Evolutionary conservation across 2,329 filamentous ascomycete species (phyloP).

Genomic region (Aspergillus aculeatus): DNA sequence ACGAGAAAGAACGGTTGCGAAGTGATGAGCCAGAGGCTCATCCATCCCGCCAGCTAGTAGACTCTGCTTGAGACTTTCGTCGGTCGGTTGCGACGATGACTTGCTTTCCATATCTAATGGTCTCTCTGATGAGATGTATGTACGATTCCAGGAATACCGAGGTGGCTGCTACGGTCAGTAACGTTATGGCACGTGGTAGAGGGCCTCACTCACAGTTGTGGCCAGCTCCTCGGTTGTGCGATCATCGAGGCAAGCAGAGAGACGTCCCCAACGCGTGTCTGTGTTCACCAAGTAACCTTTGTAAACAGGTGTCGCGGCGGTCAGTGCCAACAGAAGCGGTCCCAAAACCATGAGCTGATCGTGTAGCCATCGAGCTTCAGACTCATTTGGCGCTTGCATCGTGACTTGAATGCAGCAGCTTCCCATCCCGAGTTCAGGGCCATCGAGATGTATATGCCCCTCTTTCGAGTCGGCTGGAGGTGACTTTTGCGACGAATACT

Average conservation of each 20-base stretch:
- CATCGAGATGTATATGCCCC: slow-evolving; percentile 14
- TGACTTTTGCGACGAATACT: background rate
- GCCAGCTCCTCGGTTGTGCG: slow-evolving; percentile 7
- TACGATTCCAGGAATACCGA: slow-evolving; percentile 36
- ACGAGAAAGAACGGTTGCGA: slow-evolving; percentile 14
- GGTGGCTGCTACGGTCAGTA: background rate
- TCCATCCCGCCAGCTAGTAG: slow-evolving; percentile 23
- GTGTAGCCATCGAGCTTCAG: slow-evolving; percentile 19
- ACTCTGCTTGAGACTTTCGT: slow-evolving; percentile 9
- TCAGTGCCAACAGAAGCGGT: slow-evolving; percentile 20
- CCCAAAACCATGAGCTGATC: slow-evolving; percentile 20
- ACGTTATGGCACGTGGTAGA: background rate
- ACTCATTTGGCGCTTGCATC: slow-evolving; percentile 17
- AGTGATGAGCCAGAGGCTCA: slow-evolving; percentile 17
- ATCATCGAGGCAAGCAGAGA: slow-evolving; percentile 16
- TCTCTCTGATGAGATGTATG: slow-evolving; percentile 79
- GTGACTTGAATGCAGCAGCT: slow-evolving; percentile 21
- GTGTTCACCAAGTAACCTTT: slow-evolving; percentile 21
- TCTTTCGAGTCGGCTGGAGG: slow-evolving; percentile 1
- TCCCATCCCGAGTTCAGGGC: slow-evolving; percentile 13
- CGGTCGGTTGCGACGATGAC: background rate
- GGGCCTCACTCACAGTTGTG: background rate
- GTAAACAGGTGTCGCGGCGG: slow-evolving; percentile 20
- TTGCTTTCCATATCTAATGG: background rate
- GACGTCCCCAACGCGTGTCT: slow-evolving; percentile 19